These are phyloP conservation scores for Helotiales sp. DNA, from an alignment of 2,329 filamentous ascomycete genomes.

Conservation along the genomic window DNA sequence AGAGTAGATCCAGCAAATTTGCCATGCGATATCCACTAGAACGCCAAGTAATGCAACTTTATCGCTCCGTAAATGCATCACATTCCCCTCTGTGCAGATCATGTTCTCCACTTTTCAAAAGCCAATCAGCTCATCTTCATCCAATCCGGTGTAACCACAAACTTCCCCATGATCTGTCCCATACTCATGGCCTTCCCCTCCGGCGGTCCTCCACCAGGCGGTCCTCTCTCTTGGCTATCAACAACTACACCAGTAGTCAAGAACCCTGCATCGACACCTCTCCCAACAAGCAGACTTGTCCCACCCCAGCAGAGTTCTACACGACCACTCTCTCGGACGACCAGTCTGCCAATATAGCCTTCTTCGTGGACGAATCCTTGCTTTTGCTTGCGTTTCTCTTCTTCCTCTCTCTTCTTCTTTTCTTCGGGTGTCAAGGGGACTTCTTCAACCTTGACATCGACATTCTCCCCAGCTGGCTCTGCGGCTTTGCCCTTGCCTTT, in stretches of 20 bases:
- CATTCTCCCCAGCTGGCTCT: conserved; percentile 34
- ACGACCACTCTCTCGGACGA: conserved; percentile 61
- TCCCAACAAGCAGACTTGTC: conserved; percentile 50
- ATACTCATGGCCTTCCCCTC: conserved; percentile 58
- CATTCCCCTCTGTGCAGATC: conserved; percentile 16
- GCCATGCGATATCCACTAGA: too few species aligned
- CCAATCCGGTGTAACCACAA: conserved; percentile 59
- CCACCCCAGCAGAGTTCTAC: conserved; percentile 65
- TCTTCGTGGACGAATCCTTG: conserved; percentile 41
- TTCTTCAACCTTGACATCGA: conserved; percentile 43
- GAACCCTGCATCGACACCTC: conserved; percentile 55
- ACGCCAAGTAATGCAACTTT: conserved; percentile 12
- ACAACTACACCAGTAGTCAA: conserved; percentile 59
- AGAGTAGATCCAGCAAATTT: too few species aligned
- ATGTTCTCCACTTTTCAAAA: conserved; percentile 42
- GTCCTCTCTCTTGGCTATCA: conserved; percentile 46
- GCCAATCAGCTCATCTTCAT: conserved; percentile 43
- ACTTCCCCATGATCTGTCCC: conserved; percentile 63
- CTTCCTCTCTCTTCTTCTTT: conserved; percentile 24
- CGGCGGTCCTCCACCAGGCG: conserved; percentile 28
- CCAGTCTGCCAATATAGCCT: conserved; percentile 60
- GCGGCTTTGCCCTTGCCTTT: conserved; percentile 19
- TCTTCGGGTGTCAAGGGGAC: conserved; percentile 20
- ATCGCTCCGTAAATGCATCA: conserved; percentile 13
- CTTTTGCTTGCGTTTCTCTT: conserved; percentile 12